Base-by-base conservation (phyloP, 2,329 filamentous ascomycete species). In the Aspergillus amoenus region DNA sequence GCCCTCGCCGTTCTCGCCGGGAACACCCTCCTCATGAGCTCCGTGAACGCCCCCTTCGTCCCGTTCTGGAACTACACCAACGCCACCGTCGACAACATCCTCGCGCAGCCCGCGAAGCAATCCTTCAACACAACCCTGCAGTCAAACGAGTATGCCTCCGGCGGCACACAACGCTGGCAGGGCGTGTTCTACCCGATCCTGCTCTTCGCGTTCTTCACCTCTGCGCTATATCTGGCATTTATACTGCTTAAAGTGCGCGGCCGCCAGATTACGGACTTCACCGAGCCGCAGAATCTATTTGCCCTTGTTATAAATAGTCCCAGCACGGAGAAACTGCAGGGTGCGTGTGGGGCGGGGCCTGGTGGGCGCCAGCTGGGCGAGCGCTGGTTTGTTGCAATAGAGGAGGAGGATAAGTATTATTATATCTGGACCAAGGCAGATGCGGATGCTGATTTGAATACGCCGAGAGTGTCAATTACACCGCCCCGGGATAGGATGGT, bases 251-350 rank as follows among this genome's bases (percentile, higher is more conserved):
- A 84, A 52, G 66, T 81, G 61, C 68, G 76, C 6, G 76, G 77
- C 0, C 83, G 84, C 1, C 81, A 90, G 21, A 84, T 93, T 7
- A 92, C 88, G 1, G 90, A 93, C 74, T 92, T 89, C 67, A 89
- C 86, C 0, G 89, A 93, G 66, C 88, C 89, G 1, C 84, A 88
- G 53, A 92, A 92, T 67, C 75, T 92, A 2, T 92, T 93, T 65
- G 79, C 85, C 0, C 73, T 92, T 0, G 87, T 88, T 2, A 78
- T 93, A 51, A 91, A 91, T 67, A 83, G 79, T 24, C 84, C 84
- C 0, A 79, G 81, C 0, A 80, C 76, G 5, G 68, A 77, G 2
- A 71, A 76, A 3, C 63, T 87, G n/a, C 75, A 77, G 0, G 85
- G 84, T 0, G 79, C 77, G 6, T 86, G 84, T 65, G 84, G 83